phyloP scores from a whole-genome alignment of 225 moss, liverwort and hornwort genomes.

The Lunularia cruciata region DNA sequence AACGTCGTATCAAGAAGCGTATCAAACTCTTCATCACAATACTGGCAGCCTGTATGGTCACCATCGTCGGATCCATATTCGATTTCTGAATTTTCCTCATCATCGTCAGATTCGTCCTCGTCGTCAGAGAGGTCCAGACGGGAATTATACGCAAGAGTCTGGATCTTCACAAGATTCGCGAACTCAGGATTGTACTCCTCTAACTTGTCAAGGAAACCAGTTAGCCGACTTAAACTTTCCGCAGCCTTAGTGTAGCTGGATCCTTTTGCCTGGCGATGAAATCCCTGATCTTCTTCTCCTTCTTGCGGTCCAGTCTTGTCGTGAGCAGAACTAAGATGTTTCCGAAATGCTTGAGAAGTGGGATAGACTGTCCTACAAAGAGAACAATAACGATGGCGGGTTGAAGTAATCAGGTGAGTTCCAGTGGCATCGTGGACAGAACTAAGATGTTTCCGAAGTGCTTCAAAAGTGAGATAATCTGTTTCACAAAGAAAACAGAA shows the following conservation, averaged over 20 bases:
- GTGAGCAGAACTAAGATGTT: not conserved
- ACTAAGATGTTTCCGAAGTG: not conserved
- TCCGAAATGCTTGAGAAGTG: not conserved
- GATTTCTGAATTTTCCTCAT: too few species aligned
- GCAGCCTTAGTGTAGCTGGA: constrained; percentile 4
- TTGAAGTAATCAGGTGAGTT: not conserved
- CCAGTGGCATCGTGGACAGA: constrained; percentile 13
- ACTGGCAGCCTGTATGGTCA: not conserved
- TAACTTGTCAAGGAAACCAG: constrained; percentile 1
- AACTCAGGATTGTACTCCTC: constrained; percentile 18
- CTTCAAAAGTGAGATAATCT: constrained; percentile 7
- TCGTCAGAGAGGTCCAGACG: not conserved
- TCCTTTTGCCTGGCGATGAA: not conserved
- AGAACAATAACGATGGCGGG: constrained; percentile 8
- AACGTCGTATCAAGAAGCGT: not conserved
- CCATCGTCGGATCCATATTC: not conserved
- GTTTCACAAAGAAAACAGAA: constrained; percentile 10
- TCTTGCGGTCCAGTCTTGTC: too few species aligned
- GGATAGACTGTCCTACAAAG: constrained; percentile 20
- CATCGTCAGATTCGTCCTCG: constrained; percentile 4
- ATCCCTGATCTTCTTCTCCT: not conserved
- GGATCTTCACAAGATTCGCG: not conserved
- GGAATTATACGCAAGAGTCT: not conserved
- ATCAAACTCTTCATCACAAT: constrained; percentile 4
- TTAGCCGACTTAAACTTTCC: constrained; percentile 5